phyloP scores from a whole-genome alignment of 768 basidiomycete genomes.

The Mycena polygramma region DNA sequence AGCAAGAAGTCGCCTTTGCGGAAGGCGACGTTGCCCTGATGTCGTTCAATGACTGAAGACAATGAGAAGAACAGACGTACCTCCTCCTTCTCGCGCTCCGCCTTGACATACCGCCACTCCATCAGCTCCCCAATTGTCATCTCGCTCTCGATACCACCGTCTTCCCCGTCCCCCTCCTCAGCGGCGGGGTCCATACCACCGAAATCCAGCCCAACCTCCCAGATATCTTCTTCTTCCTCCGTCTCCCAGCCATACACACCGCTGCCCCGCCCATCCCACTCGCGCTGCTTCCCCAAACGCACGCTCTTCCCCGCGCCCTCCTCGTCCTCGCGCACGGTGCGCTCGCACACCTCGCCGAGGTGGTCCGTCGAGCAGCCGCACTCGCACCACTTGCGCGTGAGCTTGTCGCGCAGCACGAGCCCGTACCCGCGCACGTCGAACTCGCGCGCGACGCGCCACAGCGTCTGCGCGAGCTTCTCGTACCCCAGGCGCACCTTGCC shows the following conservation, averaged over 20 bases:
- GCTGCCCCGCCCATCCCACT: slow-evolving; percentile 84
- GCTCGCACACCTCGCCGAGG: slow-evolving; percentile 82
- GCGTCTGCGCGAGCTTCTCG: slow-evolving; percentile 70
- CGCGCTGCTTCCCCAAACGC: slow-evolving; percentile 74
- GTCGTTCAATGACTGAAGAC: slow-evolving; percentile 6
- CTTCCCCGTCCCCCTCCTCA: slow-evolving; percentile 60
- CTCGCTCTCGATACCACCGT: slow-evolving; percentile 57
- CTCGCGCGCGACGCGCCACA: slow-evolving; percentile 79
- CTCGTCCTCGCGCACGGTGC: slow-evolving; percentile 78
- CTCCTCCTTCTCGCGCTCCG: slow-evolving; percentile 79
- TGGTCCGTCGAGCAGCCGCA: slow-evolving; percentile 87
- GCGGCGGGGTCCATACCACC: slow-evolving; percentile 58
- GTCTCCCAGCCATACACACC: slow-evolving; percentile 83
- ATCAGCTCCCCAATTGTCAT: slow-evolving; percentile 83
- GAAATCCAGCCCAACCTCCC: slow-evolving; percentile 80
- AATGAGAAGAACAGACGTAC: slow-evolving; percentile 48
- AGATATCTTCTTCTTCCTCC: slow-evolving; percentile 81
- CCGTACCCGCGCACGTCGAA: slow-evolving; percentile 83
- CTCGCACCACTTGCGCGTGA: slow-evolving; percentile 84
- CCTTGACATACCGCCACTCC: slow-evolving; percentile 79
- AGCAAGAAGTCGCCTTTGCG: slow-evolving; percentile 68
- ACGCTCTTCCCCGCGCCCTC: slow-evolving; percentile 55
- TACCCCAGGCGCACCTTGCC: slow-evolving; percentile 74
- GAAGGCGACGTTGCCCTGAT: slow-evolving; percentile 78
- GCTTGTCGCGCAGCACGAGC: slow-evolving; percentile 74